phyloP scores from a whole-genome alignment of 2,329 filamentous ascomycete species.

The Penicillium sp. region DNA sequence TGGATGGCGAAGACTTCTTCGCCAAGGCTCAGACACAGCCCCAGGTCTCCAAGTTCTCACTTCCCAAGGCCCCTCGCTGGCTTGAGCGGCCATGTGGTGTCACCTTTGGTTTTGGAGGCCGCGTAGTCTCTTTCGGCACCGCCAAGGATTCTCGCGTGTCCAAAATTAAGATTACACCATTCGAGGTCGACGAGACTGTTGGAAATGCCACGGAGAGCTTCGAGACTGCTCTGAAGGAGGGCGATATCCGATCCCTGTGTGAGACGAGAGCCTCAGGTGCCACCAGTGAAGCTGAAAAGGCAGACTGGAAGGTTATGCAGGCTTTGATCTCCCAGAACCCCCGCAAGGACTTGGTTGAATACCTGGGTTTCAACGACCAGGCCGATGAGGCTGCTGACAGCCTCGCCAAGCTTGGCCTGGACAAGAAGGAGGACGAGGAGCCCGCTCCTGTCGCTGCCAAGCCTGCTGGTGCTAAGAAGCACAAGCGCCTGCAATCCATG shows the following conservation, averaged over 20 bases:
- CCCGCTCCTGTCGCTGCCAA: slow-evolving; percentile 51
- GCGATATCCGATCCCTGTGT: slow-evolving; percentile 77
- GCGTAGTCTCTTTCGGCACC: slow-evolving; percentile 73
- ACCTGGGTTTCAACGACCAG: slow-evolving; percentile 77
- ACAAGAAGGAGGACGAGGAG: slow-evolving; percentile 39
- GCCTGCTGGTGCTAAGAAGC: slow-evolving; percentile 55
- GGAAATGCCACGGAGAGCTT: slow-evolving; percentile 84
- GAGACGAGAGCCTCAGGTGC: slow-evolving; percentile 74
- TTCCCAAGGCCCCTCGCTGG: slow-evolving; percentile 87
- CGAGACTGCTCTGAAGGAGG: slow-evolving; percentile 75
- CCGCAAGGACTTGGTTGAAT: slow-evolving; percentile 82
- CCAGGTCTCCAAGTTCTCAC: slow-evolving; percentile 84
- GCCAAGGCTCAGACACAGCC: slow-evolving; percentile 89
- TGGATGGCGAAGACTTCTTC: slow-evolving; percentile 96
- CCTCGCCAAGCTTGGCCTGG: slow-evolving; percentile 44
- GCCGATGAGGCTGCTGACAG: slow-evolving; percentile 54
- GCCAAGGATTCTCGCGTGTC: slow-evolving; percentile 69
- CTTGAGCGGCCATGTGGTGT: slow-evolving; percentile 80
- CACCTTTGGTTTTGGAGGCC: slow-evolving; percentile 94
- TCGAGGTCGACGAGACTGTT: slow-evolving; percentile 82
- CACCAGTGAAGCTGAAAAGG: slow-evolving; percentile 85
- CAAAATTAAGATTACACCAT: slow-evolving; percentile 81
- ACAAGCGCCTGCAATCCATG: slow-evolving; percentile 71
- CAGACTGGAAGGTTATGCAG: slow-evolving; percentile 93
- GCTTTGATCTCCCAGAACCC: slow-evolving; percentile 83